Percentiles rank a stretch among this genome's conserved stretches.
These are phyloP conservation scores for Paraphoma chrysanthemicola DNA, from an alignment of 2,329 filamentous ascomycete species.

Conservation along the genomic window DNA sequence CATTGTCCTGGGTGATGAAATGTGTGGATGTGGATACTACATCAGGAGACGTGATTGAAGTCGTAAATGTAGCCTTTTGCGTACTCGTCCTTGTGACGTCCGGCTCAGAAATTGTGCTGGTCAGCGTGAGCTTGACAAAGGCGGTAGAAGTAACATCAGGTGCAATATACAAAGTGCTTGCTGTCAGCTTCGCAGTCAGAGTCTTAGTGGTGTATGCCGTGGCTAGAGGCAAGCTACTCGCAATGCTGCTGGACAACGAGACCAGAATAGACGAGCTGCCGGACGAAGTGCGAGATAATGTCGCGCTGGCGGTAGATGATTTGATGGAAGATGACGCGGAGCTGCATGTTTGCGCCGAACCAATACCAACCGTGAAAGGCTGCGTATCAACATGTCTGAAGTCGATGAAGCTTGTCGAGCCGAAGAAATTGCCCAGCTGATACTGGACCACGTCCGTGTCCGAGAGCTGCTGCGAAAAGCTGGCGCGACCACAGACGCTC, in stretches of 20 bases:
- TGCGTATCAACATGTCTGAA: constrained; percentile 47
- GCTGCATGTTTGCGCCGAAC: constrained; percentile 33
- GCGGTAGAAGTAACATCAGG: constrained; percentile 31
- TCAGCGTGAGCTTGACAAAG: constrained; percentile 19
- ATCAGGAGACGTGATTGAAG: constrained; percentile 34
- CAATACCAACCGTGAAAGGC: constrained; percentile 46
- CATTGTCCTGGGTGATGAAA: constrained; percentile 34
- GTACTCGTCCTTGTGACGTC: constrained; percentile 16
- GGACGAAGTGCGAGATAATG: not conserved
- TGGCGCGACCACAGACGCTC: constrained; percentile 36
- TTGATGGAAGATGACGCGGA: constrained; percentile 22
- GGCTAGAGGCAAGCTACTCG: constrained; percentile 1
- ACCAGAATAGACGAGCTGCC: not conserved
- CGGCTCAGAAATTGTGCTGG: constrained; percentile 15
- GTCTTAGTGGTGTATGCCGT: constrained; percentile 27
- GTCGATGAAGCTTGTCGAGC: constrained; percentile 52
- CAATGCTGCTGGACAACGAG: constrained; percentile 5
- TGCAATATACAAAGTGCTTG: constrained; percentile 19
- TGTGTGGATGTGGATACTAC: constrained; percentile 24
- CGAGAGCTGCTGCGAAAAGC: constrained; percentile 48
- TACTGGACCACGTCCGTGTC: constrained; percentile 47
- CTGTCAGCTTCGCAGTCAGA: constrained; percentile 22
- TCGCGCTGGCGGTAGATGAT: constrained; percentile 2
- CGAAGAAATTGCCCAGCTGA: constrained; percentile 51
- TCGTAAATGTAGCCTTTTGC: constrained; percentile 30